Conservation (phyloP, 2,329 filamentous ascomycete species). For the Alternaria arborescens region DNA sequence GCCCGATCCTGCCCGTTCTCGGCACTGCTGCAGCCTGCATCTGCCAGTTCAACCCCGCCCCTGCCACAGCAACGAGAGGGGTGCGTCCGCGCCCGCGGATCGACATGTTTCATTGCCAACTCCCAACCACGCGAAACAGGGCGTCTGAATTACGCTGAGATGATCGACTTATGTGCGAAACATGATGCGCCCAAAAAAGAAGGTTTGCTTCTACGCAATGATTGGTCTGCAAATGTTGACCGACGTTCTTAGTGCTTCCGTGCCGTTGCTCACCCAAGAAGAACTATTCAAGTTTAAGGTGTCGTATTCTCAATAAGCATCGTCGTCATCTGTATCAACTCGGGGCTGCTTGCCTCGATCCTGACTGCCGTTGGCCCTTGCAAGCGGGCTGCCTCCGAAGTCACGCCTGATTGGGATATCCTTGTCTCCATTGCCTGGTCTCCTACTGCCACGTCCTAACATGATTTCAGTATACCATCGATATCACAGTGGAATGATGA, state of each 20-base stretch:
- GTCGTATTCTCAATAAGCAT: constrained; percentile 14
- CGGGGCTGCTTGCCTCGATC: constrained; percentile 21
- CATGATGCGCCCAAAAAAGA: constrained; percentile 8
- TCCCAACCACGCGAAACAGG: constrained; percentile 3
- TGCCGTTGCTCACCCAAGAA: constrained; percentile 5
- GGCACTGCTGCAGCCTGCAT: constrained; percentile 3
- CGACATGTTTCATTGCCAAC: constrained; percentile 8
- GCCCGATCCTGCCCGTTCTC: constrained; percentile 5
- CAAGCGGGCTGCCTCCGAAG: constrained; percentile 3
- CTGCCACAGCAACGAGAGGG: constrained; percentile 6
- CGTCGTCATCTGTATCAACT: constrained; percentile 29
- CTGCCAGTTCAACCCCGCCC: constrained; percentile 3
- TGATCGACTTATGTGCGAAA: constrained; percentile 10
- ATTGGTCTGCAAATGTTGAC: constrained; percentile 4
- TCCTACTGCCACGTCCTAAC: constrained; percentile 4
- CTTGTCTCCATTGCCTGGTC: constrained; percentile 3
- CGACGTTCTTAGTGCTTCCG: background rate
- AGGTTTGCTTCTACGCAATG: background rate
- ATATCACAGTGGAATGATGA: background rate
- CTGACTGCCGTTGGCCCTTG: background rate
- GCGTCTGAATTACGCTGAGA: constrained; percentile 2
- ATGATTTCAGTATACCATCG: constrained; percentile 1
- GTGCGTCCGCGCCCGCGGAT: constrained; percentile 10
- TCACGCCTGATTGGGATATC: constrained; percentile 8
- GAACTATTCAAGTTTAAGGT: background rate